Conservation (phyloP, 108 stramenopile genomes). For the Hondaea fermentalgiana region DNA sequence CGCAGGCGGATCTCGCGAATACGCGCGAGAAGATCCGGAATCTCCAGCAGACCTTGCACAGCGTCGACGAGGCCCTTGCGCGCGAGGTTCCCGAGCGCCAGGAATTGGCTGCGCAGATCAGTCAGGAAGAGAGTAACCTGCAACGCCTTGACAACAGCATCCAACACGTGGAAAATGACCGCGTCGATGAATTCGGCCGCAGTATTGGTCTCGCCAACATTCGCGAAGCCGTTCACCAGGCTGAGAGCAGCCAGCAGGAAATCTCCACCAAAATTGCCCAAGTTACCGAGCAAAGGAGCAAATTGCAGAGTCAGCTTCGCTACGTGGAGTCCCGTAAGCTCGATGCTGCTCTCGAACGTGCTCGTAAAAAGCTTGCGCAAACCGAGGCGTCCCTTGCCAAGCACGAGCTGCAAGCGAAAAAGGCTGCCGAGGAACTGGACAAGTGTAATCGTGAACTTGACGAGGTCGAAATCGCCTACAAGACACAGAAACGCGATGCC, state of each 20-base stretch:
- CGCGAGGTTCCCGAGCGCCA: neutral
- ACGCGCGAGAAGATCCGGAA: conserved; percentile 62
- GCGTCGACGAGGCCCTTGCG: neutral
- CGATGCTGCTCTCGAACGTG: conserved; percentile 48
- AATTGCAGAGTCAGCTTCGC: conserved; percentile 44
- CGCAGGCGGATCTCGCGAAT: conserved; percentile 64
- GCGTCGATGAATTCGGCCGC: conserved; percentile 9
- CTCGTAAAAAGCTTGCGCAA: conserved; percentile 50
- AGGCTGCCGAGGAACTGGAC: conserved; percentile 32
- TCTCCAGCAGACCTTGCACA: conserved; percentile 37
- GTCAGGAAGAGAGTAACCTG: conserved; percentile 45
- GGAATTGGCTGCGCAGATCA: conserved; percentile 31
- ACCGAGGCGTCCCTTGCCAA: conserved; percentile 46
- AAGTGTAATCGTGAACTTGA: conserved; percentile 56
- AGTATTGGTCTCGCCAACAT: conserved; percentile 68
- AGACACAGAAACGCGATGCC: conserved; percentile 52
- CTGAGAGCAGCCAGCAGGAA: conserved; percentile 65
- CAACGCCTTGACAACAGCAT: conserved; percentile 46
- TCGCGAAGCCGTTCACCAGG: conserved; percentile 70
- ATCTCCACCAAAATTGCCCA: conserved; percentile 60
- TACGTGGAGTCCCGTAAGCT: conserved; percentile 51
- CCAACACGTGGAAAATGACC: conserved; percentile 34
- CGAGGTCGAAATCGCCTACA: conserved; percentile 60
- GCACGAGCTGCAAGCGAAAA: conserved; percentile 34
- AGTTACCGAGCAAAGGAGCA: conserved; percentile 62